Conservation (phyloP, 768 basidiomycete genomes). For the Cystofilobasidium capitatum region DNA sequence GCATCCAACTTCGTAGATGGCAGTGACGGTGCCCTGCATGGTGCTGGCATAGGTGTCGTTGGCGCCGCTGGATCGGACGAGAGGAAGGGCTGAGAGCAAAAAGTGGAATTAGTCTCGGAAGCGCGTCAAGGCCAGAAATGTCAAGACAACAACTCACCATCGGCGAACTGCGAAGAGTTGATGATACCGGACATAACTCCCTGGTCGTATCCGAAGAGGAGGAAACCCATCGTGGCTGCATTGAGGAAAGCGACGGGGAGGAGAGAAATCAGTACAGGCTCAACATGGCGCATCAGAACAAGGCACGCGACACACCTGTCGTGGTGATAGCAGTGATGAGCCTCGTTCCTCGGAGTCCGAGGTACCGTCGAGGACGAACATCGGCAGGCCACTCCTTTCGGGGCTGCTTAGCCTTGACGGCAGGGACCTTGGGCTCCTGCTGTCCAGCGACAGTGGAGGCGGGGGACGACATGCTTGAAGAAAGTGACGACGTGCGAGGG, state of each 20-base stretch:
- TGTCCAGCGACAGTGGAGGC: background rate
- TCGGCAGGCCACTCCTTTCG: slow-evolving; percentile 7
- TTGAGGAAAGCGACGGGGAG: background rate
- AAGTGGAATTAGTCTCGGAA: background rate
- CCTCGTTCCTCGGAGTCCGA: slow-evolving; percentile 3
- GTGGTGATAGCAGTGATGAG: slow-evolving; percentile 6
- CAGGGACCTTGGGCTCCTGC: background rate
- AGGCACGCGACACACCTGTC: background rate
- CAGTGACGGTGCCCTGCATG: slow-evolving; percentile 34
- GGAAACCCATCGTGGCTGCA: slow-evolving; percentile 17
- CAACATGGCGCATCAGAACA: background rate
- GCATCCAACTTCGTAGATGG: slow-evolving; percentile 35
- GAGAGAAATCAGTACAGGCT: background rate
- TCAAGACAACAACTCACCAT: background rate
- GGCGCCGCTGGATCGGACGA: background rate
- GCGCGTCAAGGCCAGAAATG: background rate
- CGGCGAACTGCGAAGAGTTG: slow-evolving; percentile 32
- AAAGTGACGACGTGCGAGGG: background rate
- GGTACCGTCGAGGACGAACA: background rate
- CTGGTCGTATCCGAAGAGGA: slow-evolving; percentile 28
- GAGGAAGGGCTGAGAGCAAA: background rate
- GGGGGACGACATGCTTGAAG: background rate
- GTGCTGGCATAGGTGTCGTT: background rate
- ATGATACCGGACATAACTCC: slow-evolving; percentile 38
- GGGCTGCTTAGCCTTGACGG: background rate